A percentile compares a stretch with the other conserved stretches of the same genome.
Conservation (phyloP, 2,329 filamentous ascomycete species). For the Cercospora zeina region DNA sequence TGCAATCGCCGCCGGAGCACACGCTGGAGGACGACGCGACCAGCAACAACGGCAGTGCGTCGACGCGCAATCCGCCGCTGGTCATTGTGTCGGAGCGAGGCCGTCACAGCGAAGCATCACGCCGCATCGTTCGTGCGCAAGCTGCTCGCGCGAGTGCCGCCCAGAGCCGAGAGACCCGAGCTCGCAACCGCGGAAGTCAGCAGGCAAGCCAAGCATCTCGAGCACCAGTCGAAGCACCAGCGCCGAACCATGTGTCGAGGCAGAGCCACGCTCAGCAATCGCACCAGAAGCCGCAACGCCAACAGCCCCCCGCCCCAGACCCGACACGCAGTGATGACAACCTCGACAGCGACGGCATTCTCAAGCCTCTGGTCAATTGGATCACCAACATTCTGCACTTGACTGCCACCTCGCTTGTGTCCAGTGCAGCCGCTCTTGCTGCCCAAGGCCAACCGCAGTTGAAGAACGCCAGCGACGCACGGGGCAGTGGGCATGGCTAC, state of each 20-base stretch:
- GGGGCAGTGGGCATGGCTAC: slow-evolving; percentile 19
- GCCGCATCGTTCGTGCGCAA: slow-evolving; percentile 39
- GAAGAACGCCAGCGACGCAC: slow-evolving; percentile 22
- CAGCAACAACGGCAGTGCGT: slow-evolving; percentile 12
- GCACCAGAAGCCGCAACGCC: neutral
- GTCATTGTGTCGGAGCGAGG: slow-evolving; percentile 40
- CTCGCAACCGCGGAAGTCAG: slow-evolving; percentile 37
- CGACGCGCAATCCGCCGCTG: slow-evolving; percentile 31
- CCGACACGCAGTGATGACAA: slow-evolving; percentile 8
- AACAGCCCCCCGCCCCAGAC: slow-evolving; percentile 12
- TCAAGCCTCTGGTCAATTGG: slow-evolving; percentile 30
- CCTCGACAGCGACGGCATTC: slow-evolving; percentile 14
- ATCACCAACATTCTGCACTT: slow-evolving; percentile 31
- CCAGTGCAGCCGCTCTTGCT: slow-evolving; percentile 24
- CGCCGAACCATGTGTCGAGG: slow-evolving; percentile 12
- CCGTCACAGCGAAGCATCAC: slow-evolving; percentile 36
- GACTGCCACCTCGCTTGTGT: slow-evolving; percentile 25
- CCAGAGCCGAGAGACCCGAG: slow-evolving; percentile 38
- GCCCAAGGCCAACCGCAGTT: slow-evolving; percentile 20
- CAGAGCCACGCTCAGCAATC: slow-evolving; percentile 11
- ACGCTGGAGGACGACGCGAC: neutral
- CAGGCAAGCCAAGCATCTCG: slow-evolving; percentile 30
- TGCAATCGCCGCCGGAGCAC: neutral
- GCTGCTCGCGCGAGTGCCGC: slow-evolving; percentile 41
- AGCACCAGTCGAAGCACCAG: slow-evolving; percentile 17